Percentiles rank a stretch among this genome's conserved stretches.
These are phyloP conservation scores for Picea engelmannii DNA, from an alignment of 83 land plant species.

Conservation along the genomic window DNA sequence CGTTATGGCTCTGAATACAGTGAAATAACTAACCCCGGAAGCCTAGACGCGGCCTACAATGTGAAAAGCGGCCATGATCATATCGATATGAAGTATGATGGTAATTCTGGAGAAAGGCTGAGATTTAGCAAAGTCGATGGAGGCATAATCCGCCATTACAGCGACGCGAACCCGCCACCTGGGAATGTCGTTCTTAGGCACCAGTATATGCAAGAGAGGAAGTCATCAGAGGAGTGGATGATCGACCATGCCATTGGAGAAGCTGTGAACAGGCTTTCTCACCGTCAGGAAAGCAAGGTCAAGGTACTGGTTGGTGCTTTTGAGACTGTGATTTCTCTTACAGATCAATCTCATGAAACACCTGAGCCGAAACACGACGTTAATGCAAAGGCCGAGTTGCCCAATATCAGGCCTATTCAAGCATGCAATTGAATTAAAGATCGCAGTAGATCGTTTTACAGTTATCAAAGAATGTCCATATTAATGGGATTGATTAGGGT, in stretches of 20 bases:
- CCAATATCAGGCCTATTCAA: too few species aligned
- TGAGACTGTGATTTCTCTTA: too few species aligned
- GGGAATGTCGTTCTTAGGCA: not conserved
- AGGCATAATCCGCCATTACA: not conserved
- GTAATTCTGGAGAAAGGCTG: not conserved
- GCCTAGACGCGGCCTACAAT: not conserved
- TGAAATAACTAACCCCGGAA: not conserved
- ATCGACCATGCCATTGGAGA: slow-evolving; percentile 8
- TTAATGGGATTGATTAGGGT: too few species aligned
- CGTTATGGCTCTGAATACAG: not conserved
- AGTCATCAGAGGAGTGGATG: not conserved
- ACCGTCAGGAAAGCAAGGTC: too few species aligned
- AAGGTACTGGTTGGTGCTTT: too few species aligned
- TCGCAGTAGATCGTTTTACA: too few species aligned
- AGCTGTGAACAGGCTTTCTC: too few species aligned
- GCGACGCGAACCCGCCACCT: not conserved
- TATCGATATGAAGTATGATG: not conserved
- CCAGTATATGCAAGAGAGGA: not conserved
- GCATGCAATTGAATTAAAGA: too few species aligned
- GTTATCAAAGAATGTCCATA: too few species aligned
- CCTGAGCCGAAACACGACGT: too few species aligned
- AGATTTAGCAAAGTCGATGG: not conserved
- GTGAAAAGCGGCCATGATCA: not conserved
- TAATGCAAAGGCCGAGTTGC: too few species aligned
- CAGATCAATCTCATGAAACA: too few species aligned